Conservation (phyloP, 2,329 filamentous ascomycete genomes). For the Metarhizium guizhouense region DNA sequence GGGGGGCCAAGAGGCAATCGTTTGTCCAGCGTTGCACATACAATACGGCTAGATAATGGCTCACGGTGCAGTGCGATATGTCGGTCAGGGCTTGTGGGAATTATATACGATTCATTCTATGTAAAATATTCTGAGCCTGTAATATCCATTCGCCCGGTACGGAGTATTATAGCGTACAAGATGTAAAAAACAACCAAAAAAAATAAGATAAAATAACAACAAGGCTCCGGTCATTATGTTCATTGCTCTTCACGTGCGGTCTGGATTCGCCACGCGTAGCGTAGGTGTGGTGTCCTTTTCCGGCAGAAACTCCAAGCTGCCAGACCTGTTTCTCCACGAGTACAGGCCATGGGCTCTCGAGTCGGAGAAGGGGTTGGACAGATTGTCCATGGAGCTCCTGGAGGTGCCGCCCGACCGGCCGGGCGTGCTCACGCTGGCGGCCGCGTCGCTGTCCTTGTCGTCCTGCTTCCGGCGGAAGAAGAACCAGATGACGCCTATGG, state of each 20-base stretch:
- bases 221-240: background rate
- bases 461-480: background rate
- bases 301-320: slow-evolving; percentile 1
- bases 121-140: too few species aligned
- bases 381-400: background rate
- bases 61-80: too few species aligned
- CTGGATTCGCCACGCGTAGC: slow-evolving; percentile 3
- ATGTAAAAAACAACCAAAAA: too few species aligned
- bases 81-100: too few species aligned
- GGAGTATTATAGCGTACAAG: too few species aligned
- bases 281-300: background rate
- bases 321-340: slow-evolving; percentile 1
- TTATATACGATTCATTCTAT: too few species aligned
- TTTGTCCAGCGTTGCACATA: too few species aligned
- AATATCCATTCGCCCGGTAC: too few species aligned
- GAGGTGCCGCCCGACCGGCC: background rate
- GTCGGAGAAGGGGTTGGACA: slow-evolving; percentile 3
- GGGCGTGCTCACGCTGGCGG: background rate
- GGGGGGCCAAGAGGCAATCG: too few species aligned
- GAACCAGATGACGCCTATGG: background rate
- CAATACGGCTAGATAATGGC: too few species aligned
- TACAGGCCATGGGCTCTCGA: background rate
- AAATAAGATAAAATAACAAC: too few species aligned
- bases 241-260: background rate
- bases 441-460: background rate